Evolutionary conservation across 208 protist species (phyloP), one percentile per base, ranked within the genome.

Genomic region (Acanthamoeba royreba): DNA sequence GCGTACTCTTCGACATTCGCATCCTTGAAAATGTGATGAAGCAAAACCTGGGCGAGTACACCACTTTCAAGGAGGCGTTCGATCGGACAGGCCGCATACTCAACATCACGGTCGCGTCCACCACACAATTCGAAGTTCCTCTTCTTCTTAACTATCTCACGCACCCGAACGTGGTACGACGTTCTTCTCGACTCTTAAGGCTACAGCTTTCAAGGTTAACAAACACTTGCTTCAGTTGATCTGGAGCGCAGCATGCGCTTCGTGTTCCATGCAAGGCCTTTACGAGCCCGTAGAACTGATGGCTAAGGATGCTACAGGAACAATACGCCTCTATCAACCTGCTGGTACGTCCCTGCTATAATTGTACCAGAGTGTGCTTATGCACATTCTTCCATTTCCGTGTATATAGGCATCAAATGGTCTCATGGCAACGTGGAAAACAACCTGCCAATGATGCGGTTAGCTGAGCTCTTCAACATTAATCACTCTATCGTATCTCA

Each of bases 381-480:
- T 93, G 11, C n/a, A 93, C 7, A 31, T 43, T 83, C 72, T 43
- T 83, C n/a, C n/a, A 33, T 31, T n/a, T n/a, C n/a, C n/a, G n/a
- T n/a, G n/a, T n/a, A n/a, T n/a, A 47, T n/a, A 11, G 53, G 74
- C n/a, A 25, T 74, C 7, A 93, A 61, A 22, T 96, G 61, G 53
- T 77, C 53, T 2, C 87, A 95, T 79, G 95, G 94, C n/a, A 85
- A 52, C 3, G 19, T 97, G 4, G 74, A 96, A 45, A 83, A 35
- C 15, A 95, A 97, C 88, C 88, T 97, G 31, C 97, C 97, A 0
- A 97, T 95, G 94, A 40, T 63, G 22, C 46, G 94, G 7, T 83
- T 98, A 31, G 66, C 93, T 1, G 96, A 98, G 91, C 83, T 97
- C 8, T 97, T 98, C 85, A 98, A 98, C 91, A 93, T 98, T 28